phyloP scores from a whole-genome alignment of 805 yeast species.

The Lipomyces mesembrius region DNA sequence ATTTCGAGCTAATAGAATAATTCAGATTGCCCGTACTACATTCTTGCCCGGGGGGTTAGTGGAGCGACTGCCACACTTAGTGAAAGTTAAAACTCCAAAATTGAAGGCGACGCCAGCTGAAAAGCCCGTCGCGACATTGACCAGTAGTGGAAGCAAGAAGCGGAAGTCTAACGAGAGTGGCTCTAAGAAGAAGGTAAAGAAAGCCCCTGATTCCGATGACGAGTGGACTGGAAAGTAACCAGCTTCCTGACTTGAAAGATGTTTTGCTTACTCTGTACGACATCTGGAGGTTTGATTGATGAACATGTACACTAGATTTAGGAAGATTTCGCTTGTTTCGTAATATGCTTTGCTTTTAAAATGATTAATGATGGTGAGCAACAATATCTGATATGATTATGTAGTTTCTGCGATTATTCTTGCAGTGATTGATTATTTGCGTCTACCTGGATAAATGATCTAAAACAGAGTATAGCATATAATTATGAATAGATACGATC shows the following conservation, averaged over 20 bases:
- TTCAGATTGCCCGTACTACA: slow-evolving; percentile 20
- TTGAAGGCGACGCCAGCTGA: slow-evolving; percentile 4
- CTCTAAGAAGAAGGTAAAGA: slow-evolving; percentile 19
- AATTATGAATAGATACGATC: neutral
- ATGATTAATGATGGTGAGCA: neutral
- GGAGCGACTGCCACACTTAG: slow-evolving; percentile 23
- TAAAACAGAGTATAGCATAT: neutral
- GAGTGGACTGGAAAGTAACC: slow-evolving; percentile 12
- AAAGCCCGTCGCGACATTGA: neutral
- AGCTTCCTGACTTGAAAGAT: neutral
- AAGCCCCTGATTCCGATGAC: slow-evolving; percentile 23
- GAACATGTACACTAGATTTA: neutral
- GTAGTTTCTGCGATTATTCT: neutral
- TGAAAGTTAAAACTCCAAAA: slow-evolving; percentile 9
- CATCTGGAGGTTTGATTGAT: neutral
- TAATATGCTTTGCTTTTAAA: neutral
- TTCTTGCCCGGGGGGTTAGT: slow-evolving; percentile 20
- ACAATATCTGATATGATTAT: neutral
- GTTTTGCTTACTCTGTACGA: neutral
- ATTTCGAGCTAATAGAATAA: neutral
- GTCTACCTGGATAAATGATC: neutral
- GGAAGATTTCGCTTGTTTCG: neutral
- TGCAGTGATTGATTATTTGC: neutral
- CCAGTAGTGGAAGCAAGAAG: slow-evolving; percentile 4
- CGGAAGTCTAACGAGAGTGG: slow-evolving; percentile 20